phyloP scores from a whole-genome alignment of 2,329 filamentous ascomycete genomes.

The Colletotrichum gloeosporioides region DNA sequence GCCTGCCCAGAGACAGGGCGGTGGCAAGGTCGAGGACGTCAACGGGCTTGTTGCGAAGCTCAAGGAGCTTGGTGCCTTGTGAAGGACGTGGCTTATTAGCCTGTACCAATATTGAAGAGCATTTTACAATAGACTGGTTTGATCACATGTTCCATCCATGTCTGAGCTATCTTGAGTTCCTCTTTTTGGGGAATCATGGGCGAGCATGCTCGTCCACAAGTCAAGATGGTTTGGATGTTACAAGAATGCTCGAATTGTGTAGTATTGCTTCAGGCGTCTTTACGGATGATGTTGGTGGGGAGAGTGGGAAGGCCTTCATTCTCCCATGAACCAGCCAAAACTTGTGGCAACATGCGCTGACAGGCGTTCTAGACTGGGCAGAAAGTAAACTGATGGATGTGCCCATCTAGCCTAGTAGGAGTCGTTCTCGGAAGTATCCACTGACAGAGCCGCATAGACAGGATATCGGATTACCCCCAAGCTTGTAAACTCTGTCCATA shows the following conservation, averaged over 20 bases:
- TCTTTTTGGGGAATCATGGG: not conserved
- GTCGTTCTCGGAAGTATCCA: not conserved
- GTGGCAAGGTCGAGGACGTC: slow-evolving; percentile 96
- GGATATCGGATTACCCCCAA: not conserved
- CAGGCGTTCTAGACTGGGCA: not conserved
- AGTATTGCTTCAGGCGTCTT: not conserved
- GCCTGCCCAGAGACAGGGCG: slow-evolving; percentile 85
- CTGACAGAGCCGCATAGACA: not conserved
- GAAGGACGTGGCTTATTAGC: slow-evolving; percentile 28
- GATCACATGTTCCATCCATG: not conserved
- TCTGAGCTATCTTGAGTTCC: not conserved
- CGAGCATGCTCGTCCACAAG: not conserved
- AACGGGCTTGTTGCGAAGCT: slow-evolving; percentile 92
- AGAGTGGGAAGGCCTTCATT: not conserved
- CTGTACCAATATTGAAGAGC: slow-evolving; percentile 7
- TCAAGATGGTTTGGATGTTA: not conserved
- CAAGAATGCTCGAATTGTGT: not conserved
- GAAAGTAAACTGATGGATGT: not conserved
- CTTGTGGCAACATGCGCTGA: not conserved
- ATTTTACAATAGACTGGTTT: slow-evolving; percentile 9
- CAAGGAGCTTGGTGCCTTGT: slow-evolving; percentile 94
- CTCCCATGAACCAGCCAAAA: not conserved
- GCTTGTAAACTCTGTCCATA: not conserved
- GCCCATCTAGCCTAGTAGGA: not conserved
- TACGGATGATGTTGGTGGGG: not conserved